Base-by-base conservation (phyloP, 2,329 filamentous ascomycete species). In the Beauveria sp. region DNA sequence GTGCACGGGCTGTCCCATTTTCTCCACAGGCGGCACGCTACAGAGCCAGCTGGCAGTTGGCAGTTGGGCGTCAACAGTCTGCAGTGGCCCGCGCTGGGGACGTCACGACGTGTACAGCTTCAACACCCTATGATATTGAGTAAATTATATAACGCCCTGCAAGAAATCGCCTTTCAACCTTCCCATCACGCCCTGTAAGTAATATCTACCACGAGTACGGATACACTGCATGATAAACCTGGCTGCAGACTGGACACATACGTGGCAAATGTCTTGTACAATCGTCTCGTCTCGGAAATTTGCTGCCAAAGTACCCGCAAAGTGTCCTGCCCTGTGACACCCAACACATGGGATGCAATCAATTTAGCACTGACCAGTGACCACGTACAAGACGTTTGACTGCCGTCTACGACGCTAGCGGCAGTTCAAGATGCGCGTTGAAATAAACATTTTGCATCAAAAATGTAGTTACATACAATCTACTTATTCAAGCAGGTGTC, bases 401-500 rank as follows among this genome's bases (percentile, higher is more conserved):
- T 37, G 34, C 34, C 34, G 34, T 37, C 34, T 37, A 37, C 34
- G 34, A 37, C 34, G 34, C 34, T 37, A 37, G 34, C 14, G 34
- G 14, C 34, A 37, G 10, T 16, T 37, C 34, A 37, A 14, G 5
- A 5, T 37, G 34, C 34, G 10, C 34, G 34, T 37, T 16, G 12
- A 14, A 37, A 37, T 16, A 37, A 16, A 37, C 14, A 6, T 5
- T 5, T 37, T 37, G 10, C 3, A 37, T 37, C 0, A 37, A 37
- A 16, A 2, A 37, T 37, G 12, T 37, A 14, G 34, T 37, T 37
- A 37, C 12, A 37, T 12, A 37, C 14, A 16, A 8, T 22, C 48
- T 46, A 56, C 20, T 60, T 60, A 41, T 52, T 63, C 18, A 56
- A 34, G 30, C 24, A 63, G 3, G 43, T 16, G 26, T 67, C 64